Conservation (phyloP, 345 rosid species). For the Garcia nutans region DNA sequence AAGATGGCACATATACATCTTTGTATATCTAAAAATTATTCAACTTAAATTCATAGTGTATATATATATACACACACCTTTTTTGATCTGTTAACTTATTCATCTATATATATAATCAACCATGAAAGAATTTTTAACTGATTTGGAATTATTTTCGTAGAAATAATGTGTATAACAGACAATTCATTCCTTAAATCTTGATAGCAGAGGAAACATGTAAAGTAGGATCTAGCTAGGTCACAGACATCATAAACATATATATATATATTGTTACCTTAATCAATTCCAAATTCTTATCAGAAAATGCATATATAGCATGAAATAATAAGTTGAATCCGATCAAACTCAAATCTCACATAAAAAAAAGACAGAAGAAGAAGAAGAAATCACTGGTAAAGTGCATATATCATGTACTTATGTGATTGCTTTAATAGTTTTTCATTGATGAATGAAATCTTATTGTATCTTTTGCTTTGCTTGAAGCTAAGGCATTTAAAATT, state of each 20-base stretch:
- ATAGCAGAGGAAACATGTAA: not conserved
- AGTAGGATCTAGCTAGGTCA: conserved; percentile 6
- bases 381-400: not conserved
- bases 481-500: conserved; percentile 32
- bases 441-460: not conserved
- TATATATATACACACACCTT: no score
- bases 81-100: no score
- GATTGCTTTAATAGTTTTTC: not conserved
- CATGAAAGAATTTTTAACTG: not conserved
- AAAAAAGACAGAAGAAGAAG: not conserved
- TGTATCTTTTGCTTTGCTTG: conserved; percentile 31
- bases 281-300: not conserved
- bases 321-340: not conserved
- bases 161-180: not conserved
- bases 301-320: not conserved
- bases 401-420: no score
- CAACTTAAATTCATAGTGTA: no score
- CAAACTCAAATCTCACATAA: not conserved
- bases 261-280: no score
- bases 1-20: not conserved
- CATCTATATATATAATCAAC: not conserved
- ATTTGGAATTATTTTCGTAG: no score
- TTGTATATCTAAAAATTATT: no score
- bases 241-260: not conserved
- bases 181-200: not conserved